Conservation (phyloP, 2,329 filamentous ascomycete genomes). For the Lojkania enalia region DNA sequence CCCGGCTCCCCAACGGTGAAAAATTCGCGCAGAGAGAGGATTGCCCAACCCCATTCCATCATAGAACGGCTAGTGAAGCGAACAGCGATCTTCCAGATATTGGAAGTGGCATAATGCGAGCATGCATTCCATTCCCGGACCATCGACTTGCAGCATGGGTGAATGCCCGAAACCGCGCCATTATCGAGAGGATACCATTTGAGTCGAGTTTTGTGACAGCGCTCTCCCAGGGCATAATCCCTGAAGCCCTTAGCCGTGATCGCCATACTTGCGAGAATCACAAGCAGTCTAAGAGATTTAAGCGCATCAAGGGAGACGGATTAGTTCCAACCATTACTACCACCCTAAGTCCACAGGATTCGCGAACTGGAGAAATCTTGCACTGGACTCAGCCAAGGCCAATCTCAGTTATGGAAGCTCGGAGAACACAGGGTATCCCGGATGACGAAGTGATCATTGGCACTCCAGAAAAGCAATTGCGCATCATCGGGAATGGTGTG, state of each 20-base stretch:
- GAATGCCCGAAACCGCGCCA: constrained; percentile 40
- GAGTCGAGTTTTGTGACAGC: constrained; percentile 44
- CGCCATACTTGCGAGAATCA: constrained; percentile 20
- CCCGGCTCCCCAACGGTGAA: constrained; percentile 29
- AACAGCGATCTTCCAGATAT: constrained; percentile 65
- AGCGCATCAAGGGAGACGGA: constrained; percentile 55
- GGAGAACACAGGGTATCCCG: constrained; percentile 70
- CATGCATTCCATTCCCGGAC: constrained; percentile 68
- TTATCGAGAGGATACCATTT: constrained; percentile 63
- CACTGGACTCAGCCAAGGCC: constrained; percentile 69
- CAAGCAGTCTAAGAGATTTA: constrained; percentile 46
- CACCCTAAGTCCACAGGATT: constrained; percentile 53
- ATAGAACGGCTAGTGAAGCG: constrained; percentile 57
- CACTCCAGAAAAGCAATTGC: constrained; percentile 57
- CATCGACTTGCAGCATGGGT: constrained; percentile 55
- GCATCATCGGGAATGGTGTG: constrained; percentile 76
- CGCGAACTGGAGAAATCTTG: constrained; percentile 57
- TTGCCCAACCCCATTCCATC: constrained; percentile 63
- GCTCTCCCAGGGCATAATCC: constrained; percentile 45
- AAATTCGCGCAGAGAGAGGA: constrained; percentile 60
- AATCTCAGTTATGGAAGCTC: constrained; percentile 67
- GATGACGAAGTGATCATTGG: constrained; percentile 74
- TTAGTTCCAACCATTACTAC: constrained; percentile 70
- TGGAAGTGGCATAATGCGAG: constrained; percentile 62
- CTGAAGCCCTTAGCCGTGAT: constrained; percentile 18